phyloP scores from a whole-genome alignment of 139 green algal genomes.

The Closterium sp. region DNA sequence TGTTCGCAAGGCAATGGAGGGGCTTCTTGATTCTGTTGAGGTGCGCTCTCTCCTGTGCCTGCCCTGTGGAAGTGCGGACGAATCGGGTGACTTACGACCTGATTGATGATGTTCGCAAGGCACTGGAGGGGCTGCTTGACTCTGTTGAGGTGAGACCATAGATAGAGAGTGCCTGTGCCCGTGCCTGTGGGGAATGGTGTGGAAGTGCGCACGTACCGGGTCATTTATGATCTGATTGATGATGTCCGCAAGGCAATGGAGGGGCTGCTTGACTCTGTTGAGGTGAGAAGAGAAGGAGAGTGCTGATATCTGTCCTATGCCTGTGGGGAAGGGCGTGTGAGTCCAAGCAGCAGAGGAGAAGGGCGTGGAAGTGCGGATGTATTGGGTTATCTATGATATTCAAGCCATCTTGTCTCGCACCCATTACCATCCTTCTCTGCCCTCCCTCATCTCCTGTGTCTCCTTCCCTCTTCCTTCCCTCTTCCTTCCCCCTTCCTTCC shows the following conservation, averaged over 20 bases:
- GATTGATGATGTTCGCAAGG: constrained; percentile 88
- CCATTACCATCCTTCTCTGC: no score
- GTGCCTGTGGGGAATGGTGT: constrained; percentile 16
- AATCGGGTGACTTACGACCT: constrained; percentile 96
- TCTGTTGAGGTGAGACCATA: constrained; percentile 81
- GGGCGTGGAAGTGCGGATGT: no score
- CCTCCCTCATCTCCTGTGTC: no score
- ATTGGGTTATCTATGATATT: neutral
- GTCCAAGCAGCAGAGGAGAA: no score
- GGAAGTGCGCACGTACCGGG: constrained; percentile 72
- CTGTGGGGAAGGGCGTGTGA: neutral
- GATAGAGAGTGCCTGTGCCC: neutral
- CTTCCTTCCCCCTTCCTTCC: no score
- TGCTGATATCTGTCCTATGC: neutral
- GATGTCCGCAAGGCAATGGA: constrained; percentile 94
- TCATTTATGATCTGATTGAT: constrained; percentile 98
- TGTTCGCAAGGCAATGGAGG: constrained; percentile 92
- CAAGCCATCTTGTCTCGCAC: no score
- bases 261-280: constrained; percentile 76
- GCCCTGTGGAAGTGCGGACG: constrained; percentile 65
- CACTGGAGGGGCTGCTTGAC: constrained; percentile 92
- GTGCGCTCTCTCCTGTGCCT: constrained; percentile 21
- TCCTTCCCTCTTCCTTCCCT: no score
- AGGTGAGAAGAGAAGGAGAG: no score
- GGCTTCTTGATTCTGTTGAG: constrained; percentile 65